phyloP scores from a whole-genome alignment of 495 filamentous ascomycete genomes.

The Aspergillus sparsus region DNA sequence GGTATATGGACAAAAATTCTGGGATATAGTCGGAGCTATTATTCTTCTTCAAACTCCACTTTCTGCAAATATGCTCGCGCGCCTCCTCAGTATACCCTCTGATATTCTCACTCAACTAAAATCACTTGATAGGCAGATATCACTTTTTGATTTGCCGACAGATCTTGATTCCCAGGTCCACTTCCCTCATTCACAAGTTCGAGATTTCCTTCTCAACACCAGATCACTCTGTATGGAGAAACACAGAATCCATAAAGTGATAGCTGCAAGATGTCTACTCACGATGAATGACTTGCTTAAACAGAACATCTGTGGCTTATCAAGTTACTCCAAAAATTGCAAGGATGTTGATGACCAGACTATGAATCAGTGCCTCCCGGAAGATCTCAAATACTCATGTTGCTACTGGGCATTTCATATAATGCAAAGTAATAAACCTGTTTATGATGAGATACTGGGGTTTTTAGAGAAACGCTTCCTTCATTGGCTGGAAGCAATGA shows the following conservation, averaged over 20 bases:
- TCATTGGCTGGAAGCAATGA: conserved; percentile 41
- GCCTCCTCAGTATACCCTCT: conserved; percentile 10
- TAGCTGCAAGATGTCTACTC: conserved; percentile 1
- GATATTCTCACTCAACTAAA: conserved; percentile 1
- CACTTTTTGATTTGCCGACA: conserved; percentile 27
- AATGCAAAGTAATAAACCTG: conserved; percentile 27
- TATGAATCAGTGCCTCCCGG: conserved; percentile 27
- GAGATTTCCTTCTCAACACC: conserved; percentile 23
- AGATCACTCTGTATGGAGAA: conserved; percentile 32
- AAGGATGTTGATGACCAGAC: conserved; percentile 26
- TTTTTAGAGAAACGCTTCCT: conserved; percentile 22
- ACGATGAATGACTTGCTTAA: conserved; percentile 30
- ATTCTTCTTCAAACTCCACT: conserved; percentile 23
- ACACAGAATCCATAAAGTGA: conserved; percentile 1
- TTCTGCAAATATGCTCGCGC: conserved; percentile 14
- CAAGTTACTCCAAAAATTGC: conserved; percentile 23
- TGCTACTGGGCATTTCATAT: conserved; percentile 50
- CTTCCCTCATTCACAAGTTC: conserved; percentile 23
- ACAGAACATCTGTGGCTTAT: conserved; percentile 40
- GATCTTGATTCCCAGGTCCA: conserved; percentile 17
- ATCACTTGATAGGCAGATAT: conserved; percentile 18
- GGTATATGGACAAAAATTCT: conserved; percentile 19
- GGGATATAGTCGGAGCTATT: conserved; percentile 23
- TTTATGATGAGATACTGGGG: conserved; percentile 22
- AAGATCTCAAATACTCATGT: conserved; percentile 42